These are phyloP conservation scores for Saccharomycopsis vini DNA, from an alignment of 805 yeast species.

Conservation along the genomic window DNA sequence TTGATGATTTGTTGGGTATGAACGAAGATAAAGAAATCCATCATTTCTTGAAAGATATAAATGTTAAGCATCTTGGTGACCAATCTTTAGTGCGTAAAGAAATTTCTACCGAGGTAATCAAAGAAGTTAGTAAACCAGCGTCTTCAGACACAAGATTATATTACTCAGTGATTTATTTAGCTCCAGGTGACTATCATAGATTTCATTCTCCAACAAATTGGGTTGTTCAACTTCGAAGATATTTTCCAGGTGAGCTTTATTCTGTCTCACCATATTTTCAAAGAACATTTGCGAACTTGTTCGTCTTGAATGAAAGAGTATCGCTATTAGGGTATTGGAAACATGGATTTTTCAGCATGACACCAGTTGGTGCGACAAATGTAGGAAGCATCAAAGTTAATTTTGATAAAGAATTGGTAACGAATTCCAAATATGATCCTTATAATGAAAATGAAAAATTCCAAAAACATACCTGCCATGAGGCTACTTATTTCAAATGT, in stretches of 20 bases:
- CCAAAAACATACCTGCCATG: constrained; percentile 77
- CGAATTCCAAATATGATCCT: constrained; percentile 64
- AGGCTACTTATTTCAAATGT: constrained; percentile 84
- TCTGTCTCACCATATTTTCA: constrained; percentile 91
- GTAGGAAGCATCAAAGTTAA: constrained; percentile 91
- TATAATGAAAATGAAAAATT: constrained; percentile 32
- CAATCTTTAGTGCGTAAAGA: constrained; percentile 18
- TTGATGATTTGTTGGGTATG: constrained; percentile 56
- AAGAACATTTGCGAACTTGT: constrained; percentile 72
- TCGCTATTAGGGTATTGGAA: constrained; percentile 94
- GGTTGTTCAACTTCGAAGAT: constrained; percentile 91
- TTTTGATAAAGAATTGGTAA: constrained; percentile 82
- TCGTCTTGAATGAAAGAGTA: constrained; percentile 89
- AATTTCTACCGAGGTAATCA: constrained; percentile 13
- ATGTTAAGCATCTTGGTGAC: constrained; percentile 62
- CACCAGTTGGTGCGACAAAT: constrained; percentile 98
- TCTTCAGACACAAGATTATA: constrained; percentile 47
- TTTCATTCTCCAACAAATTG: constrained; percentile 94
- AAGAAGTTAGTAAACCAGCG: constrained; percentile 11
- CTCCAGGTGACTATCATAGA: constrained; percentile 98
- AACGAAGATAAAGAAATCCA: constrained; percentile 35
- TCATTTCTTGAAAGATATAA: constrained; percentile 37
- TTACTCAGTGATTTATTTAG: constrained; percentile 87
- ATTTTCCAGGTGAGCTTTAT: constrained; percentile 90
- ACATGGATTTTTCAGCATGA: constrained; percentile 95